These are phyloP conservation scores for Herpotrichia juniperi DNA, from an alignment of 2,329 filamentous ascomycete genomes.

Conservation along the genomic window DNA sequence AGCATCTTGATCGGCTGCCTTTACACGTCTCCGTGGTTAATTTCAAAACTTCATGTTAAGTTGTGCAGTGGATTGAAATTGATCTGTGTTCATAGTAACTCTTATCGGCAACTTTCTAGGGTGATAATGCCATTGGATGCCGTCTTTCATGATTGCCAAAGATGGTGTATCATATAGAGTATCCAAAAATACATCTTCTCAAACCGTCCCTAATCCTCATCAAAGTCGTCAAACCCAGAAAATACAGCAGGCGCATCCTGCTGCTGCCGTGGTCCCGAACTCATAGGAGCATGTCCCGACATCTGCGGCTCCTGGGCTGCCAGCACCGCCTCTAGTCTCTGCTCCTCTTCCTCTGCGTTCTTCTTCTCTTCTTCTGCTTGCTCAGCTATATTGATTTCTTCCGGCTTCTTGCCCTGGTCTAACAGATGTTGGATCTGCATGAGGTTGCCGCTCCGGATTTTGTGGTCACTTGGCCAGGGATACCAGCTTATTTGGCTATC, in stretches of 20 bases:
- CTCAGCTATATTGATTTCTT: neutral
- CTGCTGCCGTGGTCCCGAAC: neutral
- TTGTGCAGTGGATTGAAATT: no score
- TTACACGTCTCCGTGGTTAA: no score
- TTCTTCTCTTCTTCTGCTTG: constrained; percentile 46
- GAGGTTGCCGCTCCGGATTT: constrained; percentile 72
- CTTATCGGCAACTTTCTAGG: no score
- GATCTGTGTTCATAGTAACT: no score
- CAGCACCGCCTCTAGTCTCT: neutral
- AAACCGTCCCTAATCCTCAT: neutral
- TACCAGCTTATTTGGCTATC: constrained; percentile 58
- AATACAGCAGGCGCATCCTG: neutral
- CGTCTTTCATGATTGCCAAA: no score
- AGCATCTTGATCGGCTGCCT: no score
- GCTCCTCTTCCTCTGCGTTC: constrained; percentile 22
- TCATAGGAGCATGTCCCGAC: neutral
- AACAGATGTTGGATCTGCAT: constrained; percentile 65
- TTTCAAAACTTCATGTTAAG: no score
- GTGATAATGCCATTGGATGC: no score
- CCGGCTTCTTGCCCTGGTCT: constrained; percentile 67
- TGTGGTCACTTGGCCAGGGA: constrained; percentile 77
- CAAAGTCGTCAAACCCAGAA: neutral
- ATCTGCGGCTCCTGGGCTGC: neutral
- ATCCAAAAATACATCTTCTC: neutral
- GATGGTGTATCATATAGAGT: neutral